Percentiles rank a stretch among this genome's conserved stretches.
phyloP scores from a whole-genome alignment of 1,284 basidiomycete genomes.

The Leccinum variabile region DNA sequence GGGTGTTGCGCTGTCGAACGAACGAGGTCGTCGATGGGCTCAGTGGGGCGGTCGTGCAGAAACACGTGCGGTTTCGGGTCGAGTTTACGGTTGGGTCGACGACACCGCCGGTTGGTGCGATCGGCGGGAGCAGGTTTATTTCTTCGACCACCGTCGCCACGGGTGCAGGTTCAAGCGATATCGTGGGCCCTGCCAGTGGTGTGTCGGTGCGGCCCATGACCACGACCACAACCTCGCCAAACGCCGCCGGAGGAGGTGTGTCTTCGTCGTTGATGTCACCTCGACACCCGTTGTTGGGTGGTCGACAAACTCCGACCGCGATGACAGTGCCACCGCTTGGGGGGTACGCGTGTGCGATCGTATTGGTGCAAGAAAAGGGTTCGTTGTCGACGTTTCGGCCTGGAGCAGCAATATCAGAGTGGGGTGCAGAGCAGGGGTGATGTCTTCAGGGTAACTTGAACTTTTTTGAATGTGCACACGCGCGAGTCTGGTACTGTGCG shows the following conservation, averaged over 20 bases:
- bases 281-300: constrained; percentile 31
- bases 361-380: constrained; percentile 86
- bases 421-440: not conserved
- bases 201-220: not conserved
- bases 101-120: not conserved
- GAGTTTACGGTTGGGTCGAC: constrained; percentile 57
- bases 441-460: not conserved
- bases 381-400: constrained; percentile 79
- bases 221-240: constrained; percentile 13
- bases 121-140: constrained; percentile 25
- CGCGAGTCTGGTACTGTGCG: not conserved
- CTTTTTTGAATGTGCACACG: not conserved
- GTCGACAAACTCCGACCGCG: not conserved
- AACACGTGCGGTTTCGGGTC: constrained; percentile 60
- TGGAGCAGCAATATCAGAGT: constrained; percentile 23
- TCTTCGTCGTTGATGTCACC: constrained; percentile 23
- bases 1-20: constrained; percentile 61
- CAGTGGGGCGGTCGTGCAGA: constrained; percentile 46
- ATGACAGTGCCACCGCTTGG: constrained; percentile 2
- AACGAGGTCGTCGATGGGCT: constrained; percentile 53
- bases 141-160: constrained; percentile 4
- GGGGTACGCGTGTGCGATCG: constrained; percentile 46
- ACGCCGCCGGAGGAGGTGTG: not conserved
- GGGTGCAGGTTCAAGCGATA: not conserved
- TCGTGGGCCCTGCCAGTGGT: not conserved